phyloP scores from a whole-genome alignment of 352 stramenopile species.

The Phytophthora capsici region DNA sequence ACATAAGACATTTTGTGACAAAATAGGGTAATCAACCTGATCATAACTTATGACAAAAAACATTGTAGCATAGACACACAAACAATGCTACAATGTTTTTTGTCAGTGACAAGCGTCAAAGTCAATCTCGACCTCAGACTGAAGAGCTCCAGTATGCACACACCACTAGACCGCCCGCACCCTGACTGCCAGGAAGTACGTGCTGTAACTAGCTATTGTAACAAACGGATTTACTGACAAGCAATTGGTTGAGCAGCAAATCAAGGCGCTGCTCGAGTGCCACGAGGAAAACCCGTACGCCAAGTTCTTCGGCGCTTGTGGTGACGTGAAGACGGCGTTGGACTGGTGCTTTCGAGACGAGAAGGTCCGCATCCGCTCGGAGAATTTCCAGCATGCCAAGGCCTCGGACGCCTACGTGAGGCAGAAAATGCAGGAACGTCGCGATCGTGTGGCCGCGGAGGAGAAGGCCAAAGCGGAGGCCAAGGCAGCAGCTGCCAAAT shows the following conservation, averaged over 20 bases:
- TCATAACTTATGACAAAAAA: no score
- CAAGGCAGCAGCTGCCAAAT: conserved; percentile 22
- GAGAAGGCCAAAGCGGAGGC: conserved; percentile 20
- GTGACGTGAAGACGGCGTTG: conserved; percentile 71
- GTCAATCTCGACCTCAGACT: conserved; percentile 26
- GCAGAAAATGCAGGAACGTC: conserved; percentile 79
- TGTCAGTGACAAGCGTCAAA: no score
- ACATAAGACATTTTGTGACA: not conserved
- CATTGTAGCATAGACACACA: conserved; percentile 3
- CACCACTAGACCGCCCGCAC: conserved; percentile 80
- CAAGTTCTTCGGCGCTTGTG: conserved; percentile 84
- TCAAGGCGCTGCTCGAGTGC: conserved; percentile 67
- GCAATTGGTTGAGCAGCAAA: conserved; percentile 54
- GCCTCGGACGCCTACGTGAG: conserved; percentile 74
- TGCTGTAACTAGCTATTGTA: not conserved
- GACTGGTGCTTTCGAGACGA: conserved; percentile 83
- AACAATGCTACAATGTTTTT: no score
- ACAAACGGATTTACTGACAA: not conserved
- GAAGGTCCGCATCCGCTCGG: conserved; percentile 65
- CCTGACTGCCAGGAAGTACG: conserved; percentile 82
- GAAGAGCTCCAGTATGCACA: conserved; percentile 58
- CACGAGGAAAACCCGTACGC: conserved; percentile 76
- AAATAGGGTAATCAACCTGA: conserved; percentile 7
- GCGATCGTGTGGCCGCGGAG: conserved; percentile 47
- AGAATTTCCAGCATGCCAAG: conserved; percentile 71